Evolutionary conservation across 108 stramenopile genomes (phyloP), one percentile per base, ranked within the genome.

Genomic region (Bacterosira constricta): DNA sequence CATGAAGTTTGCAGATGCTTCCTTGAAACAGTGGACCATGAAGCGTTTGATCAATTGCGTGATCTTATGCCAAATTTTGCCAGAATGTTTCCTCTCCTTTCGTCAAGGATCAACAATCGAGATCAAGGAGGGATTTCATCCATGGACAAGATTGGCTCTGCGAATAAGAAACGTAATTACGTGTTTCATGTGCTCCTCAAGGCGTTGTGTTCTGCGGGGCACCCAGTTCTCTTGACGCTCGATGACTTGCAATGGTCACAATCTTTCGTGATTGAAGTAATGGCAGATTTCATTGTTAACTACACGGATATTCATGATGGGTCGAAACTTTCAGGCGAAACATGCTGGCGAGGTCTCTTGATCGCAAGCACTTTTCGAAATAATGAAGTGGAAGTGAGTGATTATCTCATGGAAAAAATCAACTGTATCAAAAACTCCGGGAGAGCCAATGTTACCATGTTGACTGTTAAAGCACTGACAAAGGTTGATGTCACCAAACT

Each of bases 191-290:
- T 59, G 0, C 15, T 59, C 12, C 8, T 59, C 18, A 59, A 59
- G n/a, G 31, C 57, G 35, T n/a, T 59, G 31, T 59, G 37, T 37
- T 37, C 13, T 20, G 36, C 15, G 9, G 46, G 57, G 2, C 36
- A 35, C 17, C 36, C 36, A 0, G 57, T 59, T 31, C 21, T 37
- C 12, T 31, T 29, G 5, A 35, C 21, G 31, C 21, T 59, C 9
- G 57, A 59, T 1, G 57, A 59, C 57, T n/a, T 59, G 4, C 57
- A 59, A 59, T 59, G 57, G 57, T 47, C 46, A 18, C 21, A 47
- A 18, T 6, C 46, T 8, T 23, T 47, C 20, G 20, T 23, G 21
- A 47, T 47, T 18, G 17, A 47, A 6, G 17, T 47, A 3, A 47
- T 47, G 21, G 21, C 21, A 5, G 46, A 47, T 23, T 23, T 47